phyloP scores from a whole-genome alignment of 805 yeast genomes.

The Ogataea parapolymorpha region DNA sequence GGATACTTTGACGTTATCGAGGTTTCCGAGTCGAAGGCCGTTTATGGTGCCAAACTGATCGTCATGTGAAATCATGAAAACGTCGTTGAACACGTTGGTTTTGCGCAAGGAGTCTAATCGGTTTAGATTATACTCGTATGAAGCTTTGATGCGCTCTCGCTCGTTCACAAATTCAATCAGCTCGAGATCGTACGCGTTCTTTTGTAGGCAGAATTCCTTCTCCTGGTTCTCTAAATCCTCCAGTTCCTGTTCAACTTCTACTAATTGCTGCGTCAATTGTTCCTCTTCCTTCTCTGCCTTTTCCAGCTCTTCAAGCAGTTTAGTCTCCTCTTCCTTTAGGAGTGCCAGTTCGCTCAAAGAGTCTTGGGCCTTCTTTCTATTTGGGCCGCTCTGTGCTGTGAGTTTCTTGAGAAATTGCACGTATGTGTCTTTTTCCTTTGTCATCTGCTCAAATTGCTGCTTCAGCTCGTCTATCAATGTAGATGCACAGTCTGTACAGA shows the following conservation, averaged over 20 bases:
- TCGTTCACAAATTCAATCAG: conserved; percentile 49
- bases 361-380: conserved; percentile 39
- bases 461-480: conserved; percentile 61
- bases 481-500: conserved; percentile 83
- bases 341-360: conserved; percentile 44
- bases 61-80: conserved; percentile 79
- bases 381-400: conserved; percentile 50
- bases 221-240: conserved; percentile 42
- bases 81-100: conserved; percentile 78
- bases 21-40: conserved; percentile 74
- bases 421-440: conserved; percentile 77
- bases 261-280: conserved; percentile 48
- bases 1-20: conserved; percentile 58
- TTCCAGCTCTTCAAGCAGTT: conserved; percentile 37
- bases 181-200: conserved; percentile 57
- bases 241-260: conserved; percentile 39
- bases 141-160: conserved; percentile 59
- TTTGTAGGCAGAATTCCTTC: conserved; percentile 41
- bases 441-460: conserved; percentile 64
- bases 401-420: conserved; percentile 68
- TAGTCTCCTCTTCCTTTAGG: conserved; percentile 40
- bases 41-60: conserved; percentile 87
- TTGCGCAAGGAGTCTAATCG: conserved; percentile 69
- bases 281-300: conserved; percentile 41
- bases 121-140: conserved; percentile 57